Conservation (phyloP, 805 yeast genomes). For the Debaryomyces maramus region DNA sequence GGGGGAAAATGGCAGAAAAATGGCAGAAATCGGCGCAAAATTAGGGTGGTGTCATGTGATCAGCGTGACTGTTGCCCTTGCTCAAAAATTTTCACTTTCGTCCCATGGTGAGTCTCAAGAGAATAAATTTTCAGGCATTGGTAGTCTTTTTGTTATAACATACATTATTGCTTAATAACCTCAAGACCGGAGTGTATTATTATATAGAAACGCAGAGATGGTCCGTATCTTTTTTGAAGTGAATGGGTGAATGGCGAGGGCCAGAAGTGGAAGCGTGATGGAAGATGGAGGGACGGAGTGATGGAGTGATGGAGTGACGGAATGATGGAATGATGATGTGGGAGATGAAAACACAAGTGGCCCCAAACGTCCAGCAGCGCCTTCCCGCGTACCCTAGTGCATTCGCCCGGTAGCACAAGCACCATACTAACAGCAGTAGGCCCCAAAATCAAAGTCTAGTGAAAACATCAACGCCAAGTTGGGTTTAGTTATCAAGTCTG, state of each 20-base stretch:
- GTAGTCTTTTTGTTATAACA: slow-evolving; percentile 9
- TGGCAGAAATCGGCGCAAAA: no score
- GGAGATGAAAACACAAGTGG: no score
- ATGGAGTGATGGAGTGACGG: no score
- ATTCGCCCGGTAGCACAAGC: not conserved
- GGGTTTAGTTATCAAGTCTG: slow-evolving; percentile 97
- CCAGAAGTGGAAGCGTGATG: not conserved
- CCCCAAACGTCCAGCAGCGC: no score
- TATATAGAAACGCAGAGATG: slow-evolving; percentile 85
- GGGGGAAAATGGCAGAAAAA: no score
- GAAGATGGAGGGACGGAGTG: not conserved
- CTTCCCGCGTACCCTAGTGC: no score
- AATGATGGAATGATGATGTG: no score
- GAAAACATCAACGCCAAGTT: slow-evolving; percentile 98
- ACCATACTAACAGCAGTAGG: slow-evolving; percentile 58
- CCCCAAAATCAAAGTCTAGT: slow-evolving; percentile 92
- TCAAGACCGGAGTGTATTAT: slow-evolving; percentile 90
- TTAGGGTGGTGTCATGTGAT: slow-evolving; percentile 8
- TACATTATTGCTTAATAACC: slow-evolving; percentile 5
- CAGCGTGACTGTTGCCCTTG: slow-evolving; percentile 5
- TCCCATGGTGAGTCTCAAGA: not conserved
- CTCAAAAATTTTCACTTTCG: slow-evolving; percentile 1
- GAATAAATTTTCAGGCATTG: not conserved
- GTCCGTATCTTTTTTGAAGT: slow-evolving; percentile 59
- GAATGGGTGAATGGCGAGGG: not conserved